Evolutionary conservation across 345 rosid species (phyloP), one percentile per base, ranked within the genome.

Genomic region (Melaleuca quinquenervia): DNA sequence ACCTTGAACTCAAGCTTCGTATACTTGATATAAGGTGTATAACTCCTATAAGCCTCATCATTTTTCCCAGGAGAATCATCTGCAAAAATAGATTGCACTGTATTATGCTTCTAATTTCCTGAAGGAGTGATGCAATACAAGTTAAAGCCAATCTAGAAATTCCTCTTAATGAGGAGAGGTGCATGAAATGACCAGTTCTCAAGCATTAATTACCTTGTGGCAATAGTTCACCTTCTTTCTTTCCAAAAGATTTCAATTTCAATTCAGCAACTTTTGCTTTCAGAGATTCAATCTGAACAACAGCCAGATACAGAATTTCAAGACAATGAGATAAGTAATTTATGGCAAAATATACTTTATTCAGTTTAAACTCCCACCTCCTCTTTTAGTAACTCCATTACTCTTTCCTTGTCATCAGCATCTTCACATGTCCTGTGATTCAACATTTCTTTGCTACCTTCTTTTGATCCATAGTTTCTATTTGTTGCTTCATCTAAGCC

Each of bases 1-100:
- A 96, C 99, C 98, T 93, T 92, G 91, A 97, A 97, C 89, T 93
- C 98, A 87, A 97, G 99, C 92, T 95, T 97, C 83, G 93, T 93
- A 88, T 94, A 97, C 87, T 94, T 97, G 84, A 96, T 94, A 87
- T 87, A 92, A 85, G 96, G 98, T 54, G 96, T 97, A 89, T 92
- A 91, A 89, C 95, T 94, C 86, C 89, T 85, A 85, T 88, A 87
- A 84, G 87, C 84, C 76, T 87, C 90, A 90, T 86, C 93, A 84
- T 86, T 86, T 84, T 74, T 74, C 41, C 60, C 16, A 55, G 87
- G 89, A 45, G 85, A 84, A 88, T 87, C 90, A 90, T 90, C 89
- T 52, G 87, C 70, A 26, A 83, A 26, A n/a, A 88, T 83, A 84
- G 90, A 90, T 86, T 88, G 86, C 76, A 86, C 83, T 78, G 48